Evolutionary conservation across 164 flowering plant species (phyloP).

Genomic region (Akebia trifoliata): DNA sequence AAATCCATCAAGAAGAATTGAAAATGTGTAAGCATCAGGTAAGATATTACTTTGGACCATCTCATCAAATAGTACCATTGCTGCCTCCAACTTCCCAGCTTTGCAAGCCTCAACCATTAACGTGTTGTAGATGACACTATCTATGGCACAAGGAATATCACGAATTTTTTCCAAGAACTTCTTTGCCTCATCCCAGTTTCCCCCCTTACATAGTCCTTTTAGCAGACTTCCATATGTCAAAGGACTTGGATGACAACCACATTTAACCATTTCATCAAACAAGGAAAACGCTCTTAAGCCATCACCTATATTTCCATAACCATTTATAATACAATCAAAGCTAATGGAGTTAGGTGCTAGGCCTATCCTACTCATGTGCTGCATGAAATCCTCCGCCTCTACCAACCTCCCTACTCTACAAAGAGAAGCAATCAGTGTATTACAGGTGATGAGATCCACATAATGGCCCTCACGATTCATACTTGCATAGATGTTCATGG

Average conservation of each 20-base stretch:
- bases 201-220: constrained; percentile 66
- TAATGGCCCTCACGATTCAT: constrained; percentile 42
- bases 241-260: constrained; percentile 49
- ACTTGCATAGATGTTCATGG: constrained; percentile 39
- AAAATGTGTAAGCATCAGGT: constrained; percentile 64
- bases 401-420: constrained; percentile 45
- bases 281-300: constrained; percentile 47
- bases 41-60: constrained; percentile 47
- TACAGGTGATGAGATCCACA: constrained; percentile 47
- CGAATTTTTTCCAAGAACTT: constrained; percentile 38
- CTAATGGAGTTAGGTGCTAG: constrained; percentile 40
- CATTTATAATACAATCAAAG: constrained; percentile 58
- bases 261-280: constrained; percentile 58
- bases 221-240: constrained; percentile 58
- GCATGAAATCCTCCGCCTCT: constrained; percentile 64
- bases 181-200: constrained; percentile 42
- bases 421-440: constrained; percentile 49
- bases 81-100: constrained; percentile 43
- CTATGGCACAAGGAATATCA: constrained; percentile 44
- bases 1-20: constrained; percentile 55
- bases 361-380: constrained; percentile 49
- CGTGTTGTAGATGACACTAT: constrained; percentile 52
- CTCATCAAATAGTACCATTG: constrained; percentile 40
- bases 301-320: constrained; percentile 55
- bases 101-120: constrained; percentile 46